Base-by-base conservation (phyloP, 495 filamentous ascomycete genomes). In the Xylaria bambusicola region DNA sequence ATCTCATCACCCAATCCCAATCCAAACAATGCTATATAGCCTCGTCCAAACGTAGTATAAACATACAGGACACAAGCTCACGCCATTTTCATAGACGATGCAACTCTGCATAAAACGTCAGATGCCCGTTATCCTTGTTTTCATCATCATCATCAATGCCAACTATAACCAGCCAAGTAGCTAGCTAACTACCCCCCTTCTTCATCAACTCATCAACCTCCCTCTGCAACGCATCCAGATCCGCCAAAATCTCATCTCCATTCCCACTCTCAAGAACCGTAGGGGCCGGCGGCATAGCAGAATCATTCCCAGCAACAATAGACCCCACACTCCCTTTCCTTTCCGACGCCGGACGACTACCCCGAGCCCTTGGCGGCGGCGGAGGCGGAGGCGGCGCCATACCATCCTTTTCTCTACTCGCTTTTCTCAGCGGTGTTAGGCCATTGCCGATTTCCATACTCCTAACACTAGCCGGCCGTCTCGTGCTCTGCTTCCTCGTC, bases 201-300 rank as follows among this genome's bases (percentile, higher is more conserved):
- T 83, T 85, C 61, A 86, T 79, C 33, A 89, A 68, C 47, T 84
- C 85, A 72, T 91, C 87, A 45, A 91, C 88, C 67, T 91, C 88
- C 70, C 79, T 82, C 70, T 88, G 88, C 57, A 91, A 69, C 46
- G 83, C 81, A 6, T 82, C 77, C 35, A 91, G 73, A 72, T 89
- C 86, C 2, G 86, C 88, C 57, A 91, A 61, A 40, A 89, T 85
- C 66, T 87, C 84, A 29, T 57, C 29, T 0, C 69, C 68, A 53
- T 62, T 59, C 20, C 56, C 58, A 6, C 3, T 33, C 23, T 41
- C 48, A 33, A 35, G 15, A 21, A 33, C 9, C n/a, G 56, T 15
- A 27, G 56, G 38, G 51, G 70, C n/a, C n/a, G n/a, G n/a, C n/a
- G n/a, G n/a, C n/a, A n/a, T 74, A 12, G 71, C 64, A 35, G 72